Evolutionary conservation across 768 basidiomycete genomes (phyloP), one percentile per base, ranked within the genome.

Genomic region (Russula brevipes): DNA sequence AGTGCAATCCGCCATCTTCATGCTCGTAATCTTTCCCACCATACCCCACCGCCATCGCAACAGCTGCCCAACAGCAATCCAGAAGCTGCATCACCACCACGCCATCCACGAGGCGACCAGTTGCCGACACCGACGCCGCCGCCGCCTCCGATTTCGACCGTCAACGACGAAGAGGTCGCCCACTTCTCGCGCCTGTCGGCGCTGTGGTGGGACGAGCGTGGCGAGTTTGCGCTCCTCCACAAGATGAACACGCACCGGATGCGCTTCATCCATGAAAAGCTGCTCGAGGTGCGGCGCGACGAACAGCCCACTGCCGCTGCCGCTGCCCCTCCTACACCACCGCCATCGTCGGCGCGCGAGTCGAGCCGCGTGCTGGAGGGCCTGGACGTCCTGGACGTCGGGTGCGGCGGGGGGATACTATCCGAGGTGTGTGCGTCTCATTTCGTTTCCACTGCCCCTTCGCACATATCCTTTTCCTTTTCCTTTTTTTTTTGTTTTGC

Each of bases 201-300:
- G n/a, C 80, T 86, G 70, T 98, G 95, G 95, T 98, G 95, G 94
- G 86, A 95, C 74, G 92, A 96, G 71, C 82, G 80, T 19, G 95
- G 96, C 68, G 95, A 98, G 73, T 95, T 96, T 72, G 80, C 78
- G 3, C 77, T 94, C 42, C 76, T 99, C 39, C 97, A 98, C 72
- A 84, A 85, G 70, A 98, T 99, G 96, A 99, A 99, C 76, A 94
- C 94, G 1, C 81, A 87, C 11, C 80, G 97, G 46, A 81, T 94
- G 69, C 83, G 84, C 59, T 97, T 93, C 73, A 81, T 99, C 36
- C 81, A 84, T 45, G 82, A 91, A 68, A 93, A 93, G 72, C 68
- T 93, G 42, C 73, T 81, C 51, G 88, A 91, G 69, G 76, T 80
- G 16, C 76, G 77, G n/a, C 78, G 78, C 14, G 88, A 89, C 46